These are phyloP conservation scores for Pseudogymnoascus sp. DNA, from an alignment of 2,329 filamentous ascomycete genomes.

Conservation along the genomic window DNA sequence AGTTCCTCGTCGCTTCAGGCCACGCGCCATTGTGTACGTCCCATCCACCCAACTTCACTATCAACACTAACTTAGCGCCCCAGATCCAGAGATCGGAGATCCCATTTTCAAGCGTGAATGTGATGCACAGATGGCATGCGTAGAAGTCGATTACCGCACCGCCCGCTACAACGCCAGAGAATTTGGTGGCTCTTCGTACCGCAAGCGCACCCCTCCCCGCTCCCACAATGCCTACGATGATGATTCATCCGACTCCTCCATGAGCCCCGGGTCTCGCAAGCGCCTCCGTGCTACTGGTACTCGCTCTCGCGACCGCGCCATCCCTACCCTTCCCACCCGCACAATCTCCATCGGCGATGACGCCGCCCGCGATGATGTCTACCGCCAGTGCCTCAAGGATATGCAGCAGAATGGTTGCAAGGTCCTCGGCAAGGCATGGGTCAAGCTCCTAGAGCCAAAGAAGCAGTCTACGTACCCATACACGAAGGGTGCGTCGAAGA, in stretches of 20 bases:
- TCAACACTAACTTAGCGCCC: background rate
- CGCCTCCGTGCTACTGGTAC: background rate
- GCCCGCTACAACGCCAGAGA: background rate
- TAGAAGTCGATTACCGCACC: background rate
- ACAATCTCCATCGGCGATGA: slow-evolving; percentile 47
- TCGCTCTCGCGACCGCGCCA: background rate
- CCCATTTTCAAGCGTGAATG: background rate
- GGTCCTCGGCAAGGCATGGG: slow-evolving; percentile 66
- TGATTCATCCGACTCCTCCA: background rate
- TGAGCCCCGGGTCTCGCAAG: background rate
- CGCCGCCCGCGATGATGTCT: slow-evolving; percentile 50
- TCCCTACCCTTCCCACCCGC: slow-evolving; percentile 15
- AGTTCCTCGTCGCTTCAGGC: background rate
- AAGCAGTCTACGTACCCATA: slow-evolving; percentile 72
- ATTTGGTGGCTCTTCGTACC: background rate
- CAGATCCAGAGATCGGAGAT: background rate
- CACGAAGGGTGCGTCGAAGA: slow-evolving; percentile 54
- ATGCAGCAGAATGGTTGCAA: slow-evolving; percentile 68
- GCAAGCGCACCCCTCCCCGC: background rate
- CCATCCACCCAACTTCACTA: background rate
- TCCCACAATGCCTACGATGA: background rate
- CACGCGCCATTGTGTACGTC: background rate
- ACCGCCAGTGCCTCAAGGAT: slow-evolving; percentile 53
- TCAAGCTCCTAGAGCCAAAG: slow-evolving; percentile 68
- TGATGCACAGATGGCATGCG: background rate